Conservation (phyloP, 495 filamentous ascomycete genomes). For the Thermothielavioides terrestris region DNA sequence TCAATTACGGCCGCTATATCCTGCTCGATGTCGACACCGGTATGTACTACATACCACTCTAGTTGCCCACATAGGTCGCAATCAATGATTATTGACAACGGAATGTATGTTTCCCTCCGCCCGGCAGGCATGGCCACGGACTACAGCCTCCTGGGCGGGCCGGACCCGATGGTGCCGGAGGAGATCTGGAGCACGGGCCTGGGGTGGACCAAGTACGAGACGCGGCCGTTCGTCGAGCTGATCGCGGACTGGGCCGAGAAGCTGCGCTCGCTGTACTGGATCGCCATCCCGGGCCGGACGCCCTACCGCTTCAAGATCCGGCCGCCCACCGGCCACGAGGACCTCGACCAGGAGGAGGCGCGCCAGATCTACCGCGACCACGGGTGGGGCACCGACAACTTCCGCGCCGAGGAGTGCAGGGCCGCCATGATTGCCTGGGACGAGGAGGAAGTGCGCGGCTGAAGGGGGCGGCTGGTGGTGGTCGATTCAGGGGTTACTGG, state of each 20-base stretch:
- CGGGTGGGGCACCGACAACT: not conserved
- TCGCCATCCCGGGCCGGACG: not conserved
- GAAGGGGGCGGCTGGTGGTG: too few species aligned
- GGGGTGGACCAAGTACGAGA: not conserved
- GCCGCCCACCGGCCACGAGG: not conserved
- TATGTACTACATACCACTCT: not conserved
- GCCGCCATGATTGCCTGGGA: not conserved
- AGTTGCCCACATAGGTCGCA: too few species aligned
- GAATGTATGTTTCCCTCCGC: not conserved
- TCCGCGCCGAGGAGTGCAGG: not conserved
- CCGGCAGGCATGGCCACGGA: not conserved
- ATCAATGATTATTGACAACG: not conserved
- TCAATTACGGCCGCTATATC: not conserved
- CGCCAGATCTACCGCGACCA: not conserved
- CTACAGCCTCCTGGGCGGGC: not conserved
- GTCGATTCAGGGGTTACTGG: not conserved
- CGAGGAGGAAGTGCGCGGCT: not conserved
- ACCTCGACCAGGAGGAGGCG: not conserved
- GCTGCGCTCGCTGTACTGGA: not conserved
- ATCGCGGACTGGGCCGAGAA: not conserved
- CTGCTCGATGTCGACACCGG: not conserved
- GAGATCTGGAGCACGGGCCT: not conserved
- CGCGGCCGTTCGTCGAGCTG: not conserved
- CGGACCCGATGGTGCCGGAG: not conserved
- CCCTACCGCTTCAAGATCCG: not conserved